phyloP scores from a whole-genome alignment of 495 filamentous ascomycete genomes.

The Lophiostoma macrostomum region DNA sequence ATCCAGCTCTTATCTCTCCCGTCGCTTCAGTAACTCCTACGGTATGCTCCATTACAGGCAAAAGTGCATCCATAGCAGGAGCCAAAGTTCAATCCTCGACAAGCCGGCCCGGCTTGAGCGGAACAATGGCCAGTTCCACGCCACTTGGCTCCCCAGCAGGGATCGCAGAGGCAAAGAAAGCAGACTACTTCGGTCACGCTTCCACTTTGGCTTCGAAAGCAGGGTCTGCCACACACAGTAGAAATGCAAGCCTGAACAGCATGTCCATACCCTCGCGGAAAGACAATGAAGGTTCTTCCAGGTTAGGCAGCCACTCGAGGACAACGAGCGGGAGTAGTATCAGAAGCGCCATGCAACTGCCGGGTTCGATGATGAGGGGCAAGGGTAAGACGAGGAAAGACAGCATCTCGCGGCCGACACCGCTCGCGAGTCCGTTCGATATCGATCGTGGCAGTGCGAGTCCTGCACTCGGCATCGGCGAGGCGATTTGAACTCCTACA shows the following conservation, averaged over 20 bases:
- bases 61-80: background rate
- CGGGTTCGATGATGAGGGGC: conserved; percentile 23
- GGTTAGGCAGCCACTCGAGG: conserved; percentile 1
- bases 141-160: conserved; percentile 12
- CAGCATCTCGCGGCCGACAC: conserved; percentile 19
- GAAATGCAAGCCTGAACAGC: conserved; percentile 1
- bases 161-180: conserved; percentile 5
- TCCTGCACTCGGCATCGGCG: conserved; percentile 11
- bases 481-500: conserved; percentile 19
- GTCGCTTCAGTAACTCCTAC: conserved; percentile 4
- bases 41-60: conserved; percentile 22
- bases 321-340: conserved; percentile 21
- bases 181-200: conserved; percentile 3
- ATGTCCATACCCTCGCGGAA: background rate
- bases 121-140: conserved; percentile 24
- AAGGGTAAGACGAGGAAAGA: conserved; percentile 31
- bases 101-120: conserved; percentile 15
- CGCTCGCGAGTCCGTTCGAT: conserved; percentile 23
- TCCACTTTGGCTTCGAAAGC: conserved; percentile 2
- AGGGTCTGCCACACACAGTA: background rate
- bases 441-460: conserved; percentile 2
- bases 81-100: conserved; percentile 6
- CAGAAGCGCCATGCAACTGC: conserved; percentile 9
- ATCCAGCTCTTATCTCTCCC: conserved; percentile 25
- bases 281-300: background rate